phyloP scores from a whole-genome alignment of 2,329 filamentous ascomycete species.

The Capronia americana region DNA sequence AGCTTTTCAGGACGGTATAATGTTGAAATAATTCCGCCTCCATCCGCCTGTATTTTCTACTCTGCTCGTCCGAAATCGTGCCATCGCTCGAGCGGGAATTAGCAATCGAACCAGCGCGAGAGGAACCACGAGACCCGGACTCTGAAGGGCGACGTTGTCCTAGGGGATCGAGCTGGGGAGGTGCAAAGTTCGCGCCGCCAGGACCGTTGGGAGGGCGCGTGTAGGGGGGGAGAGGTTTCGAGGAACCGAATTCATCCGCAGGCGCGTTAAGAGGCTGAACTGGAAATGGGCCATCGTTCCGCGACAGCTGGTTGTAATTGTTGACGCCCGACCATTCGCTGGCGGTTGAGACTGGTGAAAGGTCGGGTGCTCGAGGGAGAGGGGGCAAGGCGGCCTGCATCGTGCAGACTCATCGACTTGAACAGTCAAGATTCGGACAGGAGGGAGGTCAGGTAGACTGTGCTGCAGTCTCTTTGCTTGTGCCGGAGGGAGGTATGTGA shows the following conservation, averaged over 20 bases:
- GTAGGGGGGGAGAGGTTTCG: slow-evolving; percentile 22
- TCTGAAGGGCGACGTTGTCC: slow-evolving; percentile 50
- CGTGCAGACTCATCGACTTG: slow-evolving; percentile 13
- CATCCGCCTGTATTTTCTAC: slow-evolving; percentile 62
- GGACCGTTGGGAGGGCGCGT: slow-evolving; percentile 25
- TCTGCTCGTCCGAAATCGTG: slow-evolving; percentile 70
- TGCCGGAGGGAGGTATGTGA: slow-evolving; percentile 21
- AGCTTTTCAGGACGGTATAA: slow-evolving; percentile 78
- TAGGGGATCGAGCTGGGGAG: slow-evolving; percentile 39
- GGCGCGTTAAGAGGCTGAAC: slow-evolving; percentile 45
- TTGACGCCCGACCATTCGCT: slow-evolving; percentile 80
- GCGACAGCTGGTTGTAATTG: slow-evolving; percentile 64
- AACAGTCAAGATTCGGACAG: not conserved
- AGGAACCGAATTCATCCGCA: slow-evolving; percentile 28
- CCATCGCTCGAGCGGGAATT: slow-evolving; percentile 76
- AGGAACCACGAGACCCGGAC: slow-evolving; percentile 64
- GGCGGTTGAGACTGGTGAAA: slow-evolving; percentile 81
- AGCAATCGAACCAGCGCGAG: slow-evolving; percentile 86
- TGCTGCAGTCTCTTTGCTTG: slow-evolving; percentile 7
- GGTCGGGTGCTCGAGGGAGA: slow-evolving; percentile 24
- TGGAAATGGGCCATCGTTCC: slow-evolving; percentile 54
- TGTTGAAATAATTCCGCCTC: slow-evolving; percentile 80
- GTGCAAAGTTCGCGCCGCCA: slow-evolving; percentile 27
- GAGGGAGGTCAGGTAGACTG: not conserved
- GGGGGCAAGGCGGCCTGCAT: slow-evolving; percentile 36